Base-by-base conservation (phyloP, 768 basidiomycete species). In the Russula sp. region DNA sequence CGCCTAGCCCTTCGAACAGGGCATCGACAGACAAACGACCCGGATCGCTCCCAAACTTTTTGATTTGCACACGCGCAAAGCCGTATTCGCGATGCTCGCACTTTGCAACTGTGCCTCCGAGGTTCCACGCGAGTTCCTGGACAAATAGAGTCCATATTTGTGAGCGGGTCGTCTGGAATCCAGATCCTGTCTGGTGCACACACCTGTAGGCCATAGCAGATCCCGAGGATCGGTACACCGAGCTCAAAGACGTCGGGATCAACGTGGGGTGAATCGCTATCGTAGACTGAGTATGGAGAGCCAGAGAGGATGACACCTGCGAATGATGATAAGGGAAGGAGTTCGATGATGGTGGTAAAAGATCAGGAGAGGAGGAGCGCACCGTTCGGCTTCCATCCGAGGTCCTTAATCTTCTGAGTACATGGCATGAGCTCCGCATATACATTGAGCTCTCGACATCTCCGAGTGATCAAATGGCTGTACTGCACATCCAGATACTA, bases 371-470 rank as follows among this genome's bases (percentile, higher is more conserved):
- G 30, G 28, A 9, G 32, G 9, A 54, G 38, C 20, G 57, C 34
- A 93, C 96, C 97, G 80, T 94, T 96, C 0, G 97, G 97, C 73
- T 90, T 93, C 83, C 97, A 98, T 32, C 82, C 82, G 40, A 99
- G 76, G 61, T 98, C 93, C 66, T 83, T 81, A 65, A 98, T 81
- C 76, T 89, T 90, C 32, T 89, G 88, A 1, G 97, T 99, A 75
- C 97, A 99, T 28, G 97, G 94, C 84, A 97, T 84, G 72, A 99
- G 81, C 79, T 99, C 97, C 57, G 96, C 96, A 73, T 98, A 98
- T 60, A 99, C 93, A 61, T 93, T 92, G 72, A 94, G 83, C 76
- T 99, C 97, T 73, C 97, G 88, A 83, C 96, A 98, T 85, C 97
- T 83, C 73, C 97, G 80, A 8, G 95, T 97, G 75, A 98, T 98